Evolutionary conservation across 140 eudicot genomes (phyloP).

Genomic region (Senecio squalidus): DNA sequence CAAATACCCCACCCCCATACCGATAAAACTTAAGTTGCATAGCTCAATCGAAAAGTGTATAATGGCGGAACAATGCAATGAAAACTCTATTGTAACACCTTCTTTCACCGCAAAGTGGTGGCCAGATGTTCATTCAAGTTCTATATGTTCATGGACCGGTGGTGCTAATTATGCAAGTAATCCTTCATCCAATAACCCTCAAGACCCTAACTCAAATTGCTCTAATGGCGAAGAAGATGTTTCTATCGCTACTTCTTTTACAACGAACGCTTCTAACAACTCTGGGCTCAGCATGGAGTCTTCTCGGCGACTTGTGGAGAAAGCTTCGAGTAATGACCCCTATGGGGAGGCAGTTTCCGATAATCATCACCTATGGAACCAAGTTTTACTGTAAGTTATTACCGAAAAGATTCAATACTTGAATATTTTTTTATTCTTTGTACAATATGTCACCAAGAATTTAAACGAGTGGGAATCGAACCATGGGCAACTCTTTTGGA

Average conservation of each 20-base stretch:
- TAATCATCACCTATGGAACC: slow-evolving; percentile 59
- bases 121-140: slow-evolving; percentile 43
- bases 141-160: slow-evolving; percentile 44
- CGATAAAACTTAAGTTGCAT: slow-evolving; percentile 18
- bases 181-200: slow-evolving; percentile 16
- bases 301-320: slow-evolving; percentile 37
- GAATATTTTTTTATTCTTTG: too few relatives aligned
- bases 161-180: slow-evolving; percentile 27
- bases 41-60: slow-evolving; percentile 26
- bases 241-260: slow-evolving; percentile 45
- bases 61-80: slow-evolving; percentile 49
- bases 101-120: slow-evolving; percentile 48
- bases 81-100: slow-evolving; percentile 34
- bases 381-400: slow-evolving; percentile 47
- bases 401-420: neutral
- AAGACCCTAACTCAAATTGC: slow-evolving; percentile 44
- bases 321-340: slow-evolving; percentile 32
- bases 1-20: slow-evolving; percentile 17
- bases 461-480: too few relatives aligned
- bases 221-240: slow-evolving; percentile 53
- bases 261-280: slow-evolving; percentile 43
- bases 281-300: slow-evolving; percentile 59
- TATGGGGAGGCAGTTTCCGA: slow-evolving; percentile 54
- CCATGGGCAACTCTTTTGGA: too few relatives aligned
- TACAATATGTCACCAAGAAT: too few relatives aligned